Evolutionary conservation across 225 moss, liverwort and hornwort species (phyloP), one percentile per base, ranked within the genome.

Genomic region (Pseudisothecium myosuroides): DNA sequence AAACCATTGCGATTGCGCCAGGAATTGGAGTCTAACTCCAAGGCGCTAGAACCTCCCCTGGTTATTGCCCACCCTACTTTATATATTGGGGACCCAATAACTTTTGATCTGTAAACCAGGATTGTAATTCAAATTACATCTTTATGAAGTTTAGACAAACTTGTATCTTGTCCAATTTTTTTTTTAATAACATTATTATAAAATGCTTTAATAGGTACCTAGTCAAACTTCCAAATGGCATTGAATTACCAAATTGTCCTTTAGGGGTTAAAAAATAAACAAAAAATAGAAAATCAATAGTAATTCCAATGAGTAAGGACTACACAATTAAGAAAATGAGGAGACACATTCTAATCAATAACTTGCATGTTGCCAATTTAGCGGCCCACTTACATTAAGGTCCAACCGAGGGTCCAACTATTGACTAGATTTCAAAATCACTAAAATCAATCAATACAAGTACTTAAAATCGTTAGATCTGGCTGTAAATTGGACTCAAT

Each of bases 331-430:
- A 29, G 0, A 49, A 47, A 19, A 20, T 7, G 12, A 50, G 1
- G 12, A 31, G 20, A 32, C 1, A 12, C 5, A 4, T 50, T 50
- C 2, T 2, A 3, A 32, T 34, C 2, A 7, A 0, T 19, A 75
- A 47, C 6, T 47, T 47, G 12, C 0, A 32, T 1, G 0, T 32
- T 50, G 13, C 7, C 0, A 50, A 20, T 34, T 21, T 1, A 0
- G 0, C 7, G 3, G 3, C 12, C 3, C 1, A 75, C 20, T 50
- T 49, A n/a, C 11, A 31, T 49, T 5, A 32, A 32, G 20, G 7
- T 76, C 5, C 5, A 76, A 50, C 0, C 13, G 0, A 32, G 20
- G 20, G 7, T 76, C 5, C 5, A 76, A 50, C 0, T 21, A 0
- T 32, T 32, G 12, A 20, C 20, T 0, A 20, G 0, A 20, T 76